These are phyloP conservation scores for Mortierella sp. DNA, from an alignment of 371 early-diverging fungal genomes.

Conservation along the genomic window DNA sequence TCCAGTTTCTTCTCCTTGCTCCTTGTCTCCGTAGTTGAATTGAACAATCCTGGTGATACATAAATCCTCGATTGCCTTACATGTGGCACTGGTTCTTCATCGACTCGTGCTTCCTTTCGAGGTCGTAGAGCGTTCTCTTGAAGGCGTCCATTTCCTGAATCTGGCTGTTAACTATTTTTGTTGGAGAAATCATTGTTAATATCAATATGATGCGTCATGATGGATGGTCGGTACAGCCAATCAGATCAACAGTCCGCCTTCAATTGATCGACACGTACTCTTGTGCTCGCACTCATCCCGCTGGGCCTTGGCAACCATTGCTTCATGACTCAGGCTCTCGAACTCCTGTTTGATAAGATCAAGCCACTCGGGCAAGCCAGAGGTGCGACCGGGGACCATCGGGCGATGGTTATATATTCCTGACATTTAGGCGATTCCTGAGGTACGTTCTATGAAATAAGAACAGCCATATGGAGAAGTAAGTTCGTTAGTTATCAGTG, in stretches of 20 bases:
- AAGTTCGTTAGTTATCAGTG: background rate
- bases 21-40: background rate
- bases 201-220: background rate
- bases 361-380: conserved; percentile 80
- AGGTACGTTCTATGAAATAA: background rate
- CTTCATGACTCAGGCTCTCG: conserved; percentile 85
- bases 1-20: background rate
- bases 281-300: conserved; percentile 93
- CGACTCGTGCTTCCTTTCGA: conserved; percentile 55
- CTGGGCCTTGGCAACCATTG: conserved; percentile 77
- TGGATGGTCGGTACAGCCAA: background rate
- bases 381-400: conserved; percentile 75
- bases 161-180: conserved; percentile 39
- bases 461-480: background rate
- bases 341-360: conserved; percentile 89
- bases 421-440: conserved; percentile 60
- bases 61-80: conserved; percentile 20
- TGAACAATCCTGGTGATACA: background rate
- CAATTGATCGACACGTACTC: conserved; percentile 66
- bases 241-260: too few relatives aligned
- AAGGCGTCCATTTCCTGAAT: conserved; percentile 58
- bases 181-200: background rate
- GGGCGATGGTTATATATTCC: conserved; percentile 86
- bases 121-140: conserved; percentile 53
- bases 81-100: conserved; percentile 57